A percentile compares a stretch with the other conserved stretches of the same genome.
Evolutionary conservation across 2,329 filamentous ascomycete species (phyloP).

Genomic region (Calonectria ilicicola): DNA sequence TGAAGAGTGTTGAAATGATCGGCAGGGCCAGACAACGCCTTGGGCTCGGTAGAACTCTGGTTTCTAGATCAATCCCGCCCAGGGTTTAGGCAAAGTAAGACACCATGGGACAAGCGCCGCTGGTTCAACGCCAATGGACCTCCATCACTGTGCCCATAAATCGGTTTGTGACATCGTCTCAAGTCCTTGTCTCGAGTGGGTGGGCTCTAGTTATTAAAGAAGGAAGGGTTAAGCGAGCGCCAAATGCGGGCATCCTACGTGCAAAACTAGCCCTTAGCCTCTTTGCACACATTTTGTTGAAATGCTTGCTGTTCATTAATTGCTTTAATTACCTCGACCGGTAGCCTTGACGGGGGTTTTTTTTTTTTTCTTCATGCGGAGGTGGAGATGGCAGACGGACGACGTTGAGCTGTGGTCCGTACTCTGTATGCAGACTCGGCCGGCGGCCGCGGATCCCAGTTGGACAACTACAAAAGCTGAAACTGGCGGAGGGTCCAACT

Average conservation of each 20-base stretch:
- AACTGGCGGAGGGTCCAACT: constrained; percentile 11
- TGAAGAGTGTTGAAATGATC: constrained; percentile 9
- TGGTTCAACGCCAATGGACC: neutral
- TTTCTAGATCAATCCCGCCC: constrained; percentile 25
- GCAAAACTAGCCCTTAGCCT: neutral
- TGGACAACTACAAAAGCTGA: neutral
- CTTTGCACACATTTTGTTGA: neutral
- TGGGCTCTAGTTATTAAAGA: constrained; percentile 3
- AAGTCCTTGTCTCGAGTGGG: neutral
- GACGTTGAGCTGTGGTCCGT: neutral
- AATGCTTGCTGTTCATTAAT: neutral
- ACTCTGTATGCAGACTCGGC: neutral
- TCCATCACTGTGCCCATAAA: neutral
- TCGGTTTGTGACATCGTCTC: constrained; percentile 6
- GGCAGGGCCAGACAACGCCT: constrained; percentile 14
- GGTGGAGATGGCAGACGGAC: neutral
- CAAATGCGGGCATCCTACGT: neutral
- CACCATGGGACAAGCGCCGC: neutral
- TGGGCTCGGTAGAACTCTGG: constrained; percentile 22
- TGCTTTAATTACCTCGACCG: neutral
- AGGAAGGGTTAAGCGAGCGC: neutral
- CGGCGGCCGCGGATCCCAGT: neutral
- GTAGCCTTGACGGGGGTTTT: neutral
- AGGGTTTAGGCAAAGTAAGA: constrained; percentile 15
- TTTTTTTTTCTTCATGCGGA: constrained; percentile 1